phyloP scores from a whole-genome alignment of 1,284 basidiomycete species.

The Tranzscheliella williamsii region DNA sequence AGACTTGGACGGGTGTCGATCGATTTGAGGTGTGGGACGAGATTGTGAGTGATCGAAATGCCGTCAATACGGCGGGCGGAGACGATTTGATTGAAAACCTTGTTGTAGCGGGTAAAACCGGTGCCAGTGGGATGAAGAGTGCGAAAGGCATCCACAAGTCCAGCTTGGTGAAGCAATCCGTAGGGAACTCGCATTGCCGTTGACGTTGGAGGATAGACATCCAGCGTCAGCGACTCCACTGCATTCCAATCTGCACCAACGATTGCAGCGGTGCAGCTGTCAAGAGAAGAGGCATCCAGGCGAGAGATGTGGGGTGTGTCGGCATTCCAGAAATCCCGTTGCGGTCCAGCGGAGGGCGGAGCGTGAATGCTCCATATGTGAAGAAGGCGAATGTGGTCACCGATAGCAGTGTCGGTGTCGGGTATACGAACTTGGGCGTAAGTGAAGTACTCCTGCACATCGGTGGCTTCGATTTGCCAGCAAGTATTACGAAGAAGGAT shows the following conservation, averaged over 20 bases:
- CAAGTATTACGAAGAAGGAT: slow-evolving; percentile 1
- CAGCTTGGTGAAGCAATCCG: neutral
- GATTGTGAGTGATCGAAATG: slow-evolving; percentile 1
- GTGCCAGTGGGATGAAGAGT: neutral
- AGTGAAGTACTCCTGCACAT: neutral
- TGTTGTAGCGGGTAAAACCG: slow-evolving; percentile 1
- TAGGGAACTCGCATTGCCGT: neutral
- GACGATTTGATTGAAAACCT: neutral
- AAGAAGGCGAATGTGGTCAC: neutral
- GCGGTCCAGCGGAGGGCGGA: neutral
- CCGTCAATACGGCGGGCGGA: slow-evolving; percentile 1
- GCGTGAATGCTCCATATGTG: slow-evolving; percentile 5
- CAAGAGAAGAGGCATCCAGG: neutral
- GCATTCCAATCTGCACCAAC: slow-evolving; percentile 6
- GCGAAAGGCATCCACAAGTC: slow-evolving; percentile 1
- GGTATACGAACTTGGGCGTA: slow-evolving; percentile 1
- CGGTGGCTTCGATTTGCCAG: neutral
- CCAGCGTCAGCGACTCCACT: neutral
- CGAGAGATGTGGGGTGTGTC: neutral
- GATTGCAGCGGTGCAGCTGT: neutral
- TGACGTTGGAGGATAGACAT: neutral
- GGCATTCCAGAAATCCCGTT: neutral
- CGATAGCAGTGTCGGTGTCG: neutral
- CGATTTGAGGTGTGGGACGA: neutral
- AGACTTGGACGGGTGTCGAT: neutral